A percentile compares a stretch with the other conserved stretches of the same genome.
phyloP scores from a whole-genome alignment of 768 basidiomycete species.

The Agaricus sinodeliciosus region DNA sequence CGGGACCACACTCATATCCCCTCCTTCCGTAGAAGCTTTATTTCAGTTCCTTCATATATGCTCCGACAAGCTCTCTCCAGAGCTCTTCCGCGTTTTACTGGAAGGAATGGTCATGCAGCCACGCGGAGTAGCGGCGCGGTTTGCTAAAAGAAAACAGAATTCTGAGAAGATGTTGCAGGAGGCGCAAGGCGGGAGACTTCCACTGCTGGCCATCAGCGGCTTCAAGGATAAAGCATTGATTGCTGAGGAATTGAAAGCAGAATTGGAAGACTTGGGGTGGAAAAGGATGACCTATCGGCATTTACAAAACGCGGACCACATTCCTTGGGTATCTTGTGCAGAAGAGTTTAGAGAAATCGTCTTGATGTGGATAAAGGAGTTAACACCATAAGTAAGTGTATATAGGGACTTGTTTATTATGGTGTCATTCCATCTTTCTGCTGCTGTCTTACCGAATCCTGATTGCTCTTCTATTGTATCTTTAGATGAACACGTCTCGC shows the following conservation, averaged over 20 bases:
- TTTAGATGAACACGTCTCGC: too few species aligned
- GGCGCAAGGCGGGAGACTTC: constrained; percentile 18
- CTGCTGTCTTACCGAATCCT: too few species aligned
- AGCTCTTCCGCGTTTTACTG: constrained; percentile 15
- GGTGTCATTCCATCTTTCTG: neutral
- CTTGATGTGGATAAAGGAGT: constrained; percentile 17
- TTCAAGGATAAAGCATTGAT: constrained; percentile 19
- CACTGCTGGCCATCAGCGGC: constrained; percentile 21
- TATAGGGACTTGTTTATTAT: neutral
- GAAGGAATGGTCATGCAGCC: constrained; percentile 21
- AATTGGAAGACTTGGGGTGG: constrained; percentile 20
- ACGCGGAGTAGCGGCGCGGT: constrained; percentile 14
- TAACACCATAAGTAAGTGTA: neutral
- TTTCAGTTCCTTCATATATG: constrained; percentile 15
- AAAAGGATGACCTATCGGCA: constrained; percentile 15
- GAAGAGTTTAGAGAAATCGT: constrained; percentile 18
- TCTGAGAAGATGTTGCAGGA: constrained; percentile 17
- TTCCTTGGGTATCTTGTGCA: constrained; percentile 20
- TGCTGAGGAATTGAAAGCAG: constrained; percentile 16
- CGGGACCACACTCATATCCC: constrained; percentile 15
- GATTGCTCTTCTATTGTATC: too few species aligned
- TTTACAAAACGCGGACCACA: constrained; percentile 23
- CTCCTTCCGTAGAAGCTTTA: constrained; percentile 17
- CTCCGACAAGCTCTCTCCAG: constrained; percentile 12
- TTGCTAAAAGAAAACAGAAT: constrained; percentile 21